Percentiles rank a stretch among this genome's conserved stretches.
Conservation (phyloP, 1,284 basidiomycete genomes). For the Fomitopsis palustris region DNA sequence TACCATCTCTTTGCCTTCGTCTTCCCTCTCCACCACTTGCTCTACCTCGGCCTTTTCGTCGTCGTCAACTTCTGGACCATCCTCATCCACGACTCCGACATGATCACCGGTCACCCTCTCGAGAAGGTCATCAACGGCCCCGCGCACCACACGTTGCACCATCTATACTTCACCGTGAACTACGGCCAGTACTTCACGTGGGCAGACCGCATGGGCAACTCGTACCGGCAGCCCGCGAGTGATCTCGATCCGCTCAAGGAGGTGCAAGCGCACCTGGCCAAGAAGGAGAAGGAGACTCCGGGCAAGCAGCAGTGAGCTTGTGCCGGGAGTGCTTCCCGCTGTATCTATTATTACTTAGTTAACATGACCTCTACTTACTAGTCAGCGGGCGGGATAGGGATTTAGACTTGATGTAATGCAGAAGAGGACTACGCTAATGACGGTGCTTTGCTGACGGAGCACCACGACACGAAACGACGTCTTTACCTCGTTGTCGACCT, state of each 20-base stretch:
- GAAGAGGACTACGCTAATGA: neutral
- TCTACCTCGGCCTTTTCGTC: slow-evolving; percentile 84
- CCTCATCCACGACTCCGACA: slow-evolving; percentile 98
- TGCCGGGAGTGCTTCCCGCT: neutral
- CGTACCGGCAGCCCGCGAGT: slow-evolving; percentile 84
- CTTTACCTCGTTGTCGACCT: neutral
- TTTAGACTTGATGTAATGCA: neutral
- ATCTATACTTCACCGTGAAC: slow-evolving; percentile 94
- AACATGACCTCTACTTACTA: neutral
- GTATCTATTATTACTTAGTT: neutral
- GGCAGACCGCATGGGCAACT: slow-evolving; percentile 83
- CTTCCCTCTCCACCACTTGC: slow-evolving; percentile 85
- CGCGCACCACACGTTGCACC: slow-evolving; percentile 96
- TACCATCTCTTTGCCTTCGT: slow-evolving; percentile 93
- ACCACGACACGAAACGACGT: neutral
- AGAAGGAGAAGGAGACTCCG: slow-evolving; percentile 19
- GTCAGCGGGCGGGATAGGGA: neutral
- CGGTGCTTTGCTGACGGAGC: neutral
- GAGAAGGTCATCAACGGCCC: slow-evolving; percentile 96
- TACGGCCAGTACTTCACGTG: slow-evolving; percentile 98
- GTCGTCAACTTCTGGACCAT: slow-evolving; percentile 93
- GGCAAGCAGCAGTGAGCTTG: slow-evolving; percentile 19
- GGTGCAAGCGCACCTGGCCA: slow-evolving; percentile 31
- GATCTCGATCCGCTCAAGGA: slow-evolving; percentile 86
- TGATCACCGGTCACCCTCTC: slow-evolving; percentile 91